Evolutionary conservation across 176 grass and related monocot genomes (phyloP).

Genomic region (Phyllostachys edulis): DNA sequence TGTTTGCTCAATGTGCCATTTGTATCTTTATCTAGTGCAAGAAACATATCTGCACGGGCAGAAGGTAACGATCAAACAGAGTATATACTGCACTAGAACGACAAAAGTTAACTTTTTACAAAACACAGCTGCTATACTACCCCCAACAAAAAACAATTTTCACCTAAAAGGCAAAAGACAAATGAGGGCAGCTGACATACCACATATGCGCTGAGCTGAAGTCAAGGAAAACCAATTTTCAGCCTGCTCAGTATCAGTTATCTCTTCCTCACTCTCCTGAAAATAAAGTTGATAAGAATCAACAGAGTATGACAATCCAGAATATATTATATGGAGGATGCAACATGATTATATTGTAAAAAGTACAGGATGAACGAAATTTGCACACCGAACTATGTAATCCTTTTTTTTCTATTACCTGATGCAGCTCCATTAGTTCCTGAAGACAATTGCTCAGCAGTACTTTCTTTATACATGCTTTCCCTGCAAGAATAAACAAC

Average conservation of each 20-base stretch:
- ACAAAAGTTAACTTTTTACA: background rate
- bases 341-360: background rate
- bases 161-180: background rate
- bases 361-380: background rate
- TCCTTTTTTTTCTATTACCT: slow-evolving; percentile 40
- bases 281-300: slow-evolving; percentile 34
- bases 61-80: slow-evolving; percentile 11
- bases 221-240: slow-evolving; percentile 99
- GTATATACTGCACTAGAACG: background rate
- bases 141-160: background rate
- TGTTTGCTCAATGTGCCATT: slow-evolving; percentile 96
- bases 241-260: slow-evolving; percentile 92
- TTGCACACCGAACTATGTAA: background rate
- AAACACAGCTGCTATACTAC: background rate
- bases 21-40: slow-evolving; percentile 94
- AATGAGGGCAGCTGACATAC: slow-evolving; percentile 42
- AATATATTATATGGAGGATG: background rate
- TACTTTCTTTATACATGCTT: slow-evolving; percentile 99
- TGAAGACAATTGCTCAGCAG: slow-evolving; percentile 96
- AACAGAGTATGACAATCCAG: background rate
- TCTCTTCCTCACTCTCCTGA: slow-evolving; percentile 96
- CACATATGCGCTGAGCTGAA: slow-evolving; percentile 96
- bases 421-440: slow-evolving; percentile 98
- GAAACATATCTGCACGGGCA: slow-evolving; percentile 83
- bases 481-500: slow-evolving; percentile 51